phyloP scores from a whole-genome alignment of 1,284 basidiomycete species.

The Agaricales sp. region DNA sequence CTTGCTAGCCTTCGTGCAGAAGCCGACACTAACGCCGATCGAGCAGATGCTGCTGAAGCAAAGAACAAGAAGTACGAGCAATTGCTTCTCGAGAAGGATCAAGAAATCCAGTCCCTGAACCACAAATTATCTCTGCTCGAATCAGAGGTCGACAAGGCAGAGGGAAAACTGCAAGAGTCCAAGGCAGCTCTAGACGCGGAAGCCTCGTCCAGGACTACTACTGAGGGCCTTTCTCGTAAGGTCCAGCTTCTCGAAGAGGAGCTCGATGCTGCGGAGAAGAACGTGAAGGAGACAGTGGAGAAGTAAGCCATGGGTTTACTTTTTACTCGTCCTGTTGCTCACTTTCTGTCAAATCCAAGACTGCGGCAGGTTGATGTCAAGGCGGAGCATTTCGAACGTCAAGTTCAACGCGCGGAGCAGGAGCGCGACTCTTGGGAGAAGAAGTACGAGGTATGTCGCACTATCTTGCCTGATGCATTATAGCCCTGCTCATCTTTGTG shows the following conservation, averaged over 20 bases:
- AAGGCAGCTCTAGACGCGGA: conserved; percentile 69
- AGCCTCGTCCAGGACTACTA: conserved; percentile 65
- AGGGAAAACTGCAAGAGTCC: conserved; percentile 60
- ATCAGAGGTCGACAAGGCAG: conserved; percentile 66
- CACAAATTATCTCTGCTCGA: conserved; percentile 72
- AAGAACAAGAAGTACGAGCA: conserved; percentile 84
- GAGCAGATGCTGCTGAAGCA: conserved; percentile 79
- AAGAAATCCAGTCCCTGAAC: conserved; percentile 78
- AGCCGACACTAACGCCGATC: conserved; percentile 71
- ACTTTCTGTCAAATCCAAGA: conserved; percentile 31
- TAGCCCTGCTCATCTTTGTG: conserved; percentile 3
- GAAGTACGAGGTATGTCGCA: conserved; percentile 75
- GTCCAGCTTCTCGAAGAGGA: conserved; percentile 92
- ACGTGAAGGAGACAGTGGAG: conserved; percentile 93
- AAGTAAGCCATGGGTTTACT: conserved; percentile 51
- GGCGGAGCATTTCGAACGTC: conserved; percentile 97
- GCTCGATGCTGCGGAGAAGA: conserved; percentile 93
- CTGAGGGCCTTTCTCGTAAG: conserved; percentile 77
- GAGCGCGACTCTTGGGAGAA: conserved; percentile 93
- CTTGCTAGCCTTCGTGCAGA: conserved; percentile 69
- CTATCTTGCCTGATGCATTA: conserved; percentile 6
- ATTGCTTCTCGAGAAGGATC: conserved; percentile 74
- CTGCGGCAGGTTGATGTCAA: conserved; percentile 97
- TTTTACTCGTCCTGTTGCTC: conserved; percentile 14
- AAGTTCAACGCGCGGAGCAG: conserved; percentile 79